Evolutionary conservation across 345 rosid genomes (phyloP), one percentile per base, ranked within the genome.

Genomic region (Populus nigra): DNA sequence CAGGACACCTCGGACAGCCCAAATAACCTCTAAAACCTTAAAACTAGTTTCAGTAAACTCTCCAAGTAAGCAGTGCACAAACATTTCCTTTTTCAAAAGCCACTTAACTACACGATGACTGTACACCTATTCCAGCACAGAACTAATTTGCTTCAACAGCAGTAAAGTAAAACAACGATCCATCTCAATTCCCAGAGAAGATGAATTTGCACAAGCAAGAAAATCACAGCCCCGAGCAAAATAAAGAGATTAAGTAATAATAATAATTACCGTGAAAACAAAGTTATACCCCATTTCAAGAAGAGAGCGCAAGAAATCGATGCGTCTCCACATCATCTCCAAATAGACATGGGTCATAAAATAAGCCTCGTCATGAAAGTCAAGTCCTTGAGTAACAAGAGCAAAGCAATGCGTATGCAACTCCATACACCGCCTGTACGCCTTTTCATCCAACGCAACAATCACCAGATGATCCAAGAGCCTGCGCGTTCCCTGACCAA

Each of bases 251-350:
- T 29, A 66, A 35, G 17, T 49, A n/a, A 62, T 47, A 16, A 47
- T 53, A 18, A 47, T 53, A 71, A 49, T 78, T 90, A 95, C 99
- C 86, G 99, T 93, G 90, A 93, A 95, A 61, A 95, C 85, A 33
- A 95, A 95, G 77, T 83, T 88, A 80, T 91, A 95, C 9, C 98
- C 98, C 92, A 91, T 27, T 79, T 91, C 97, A 78, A 95, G 98
- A 78, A 95, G 89, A 68, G 89, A 69, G 5, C 86, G 86, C 61
- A 95, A 75, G 81, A 95, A 92, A 59, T 91, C 91, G 66, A 95
- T 88, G 78, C 99, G 87, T 81, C 89, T 90, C 98, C 99, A 95
- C 99, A 93, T 93, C 99, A 93, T 90, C 82, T 86, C 86, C 89
- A 95, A 85, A 85, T 95, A 95, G 43, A 81, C 75, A 33, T 81